Base-by-base conservation (phyloP, 163 green algal genomes). In the Scenedesmus sp. region DNA sequence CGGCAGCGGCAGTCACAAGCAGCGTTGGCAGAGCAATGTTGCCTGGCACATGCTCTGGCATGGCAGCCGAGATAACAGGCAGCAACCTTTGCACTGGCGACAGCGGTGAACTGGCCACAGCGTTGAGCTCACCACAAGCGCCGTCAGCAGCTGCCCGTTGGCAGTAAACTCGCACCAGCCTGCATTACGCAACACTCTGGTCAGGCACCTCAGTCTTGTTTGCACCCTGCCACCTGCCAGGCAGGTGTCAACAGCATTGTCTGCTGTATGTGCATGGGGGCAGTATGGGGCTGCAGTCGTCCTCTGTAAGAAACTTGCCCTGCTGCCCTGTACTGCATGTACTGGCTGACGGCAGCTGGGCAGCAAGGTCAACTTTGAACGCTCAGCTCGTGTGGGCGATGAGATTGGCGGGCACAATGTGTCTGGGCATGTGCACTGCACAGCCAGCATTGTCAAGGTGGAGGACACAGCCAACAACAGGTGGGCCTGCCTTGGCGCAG, bases 341-440 rank as follows among this genome's bases (percentile, higher is more conserved):
- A 35, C 35, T 46, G 37, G 15, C 5, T 53, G 15, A n/a, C 35
- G 82, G 49, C 20, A 95, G 30, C 12, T 90, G 18, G 97, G 96
- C n/a, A 94, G 88, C 81, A 18, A 86, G n/a, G 97, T 99, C 70
- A 99, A 99, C 92, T 99, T 98, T 92, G 98, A 99, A 94, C 95
- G 98, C 18, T 95, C 95, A 13, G 97, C 96, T 4, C 93, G 94
- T 15, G 92, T 98, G n/a, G 98, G 98, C 0, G 98, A 99, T 88
- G 98, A 99, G 94, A 99, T 99, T 73, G 98, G 98, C 0, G 98
- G 98, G 0, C 98, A 99, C 95, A 97, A 96, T 79, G 96, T 99
- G 16, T 98, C 95, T 4, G 98, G 98, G 5, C 98, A 99, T 90
- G 94, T 99, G 1, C 95, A 98, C 93, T 97, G 93, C 76, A 98